Conservation (phyloP, 208 protist genomes). For the Leishmania gerbilli region DNA sequence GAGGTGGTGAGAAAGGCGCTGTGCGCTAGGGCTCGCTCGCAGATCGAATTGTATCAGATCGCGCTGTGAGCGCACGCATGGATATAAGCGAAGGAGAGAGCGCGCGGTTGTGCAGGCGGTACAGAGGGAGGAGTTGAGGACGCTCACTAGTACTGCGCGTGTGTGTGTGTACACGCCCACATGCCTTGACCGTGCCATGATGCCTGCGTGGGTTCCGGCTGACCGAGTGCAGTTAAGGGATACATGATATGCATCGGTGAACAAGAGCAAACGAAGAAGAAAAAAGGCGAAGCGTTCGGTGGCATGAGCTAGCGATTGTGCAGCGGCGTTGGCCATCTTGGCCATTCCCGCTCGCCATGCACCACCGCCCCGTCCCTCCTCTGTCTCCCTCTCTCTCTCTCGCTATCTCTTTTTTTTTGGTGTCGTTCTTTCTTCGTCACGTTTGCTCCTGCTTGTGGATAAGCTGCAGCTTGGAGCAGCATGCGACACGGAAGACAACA, state of each 20-base stretch:
- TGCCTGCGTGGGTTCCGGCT: not conserved
- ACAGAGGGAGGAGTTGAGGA: not conserved
- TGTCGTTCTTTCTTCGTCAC: not conserved
- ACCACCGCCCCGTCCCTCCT: not conserved
- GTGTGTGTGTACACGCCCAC: not conserved
- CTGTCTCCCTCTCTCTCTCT: not conserved
- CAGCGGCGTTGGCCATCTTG: not conserved
- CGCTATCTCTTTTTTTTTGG: no score
- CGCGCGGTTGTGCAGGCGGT: not conserved
- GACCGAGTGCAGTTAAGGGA: not conserved
- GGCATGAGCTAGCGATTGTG: not conserved
- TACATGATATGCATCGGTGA: not conserved
- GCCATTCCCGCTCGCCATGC: not conserved
- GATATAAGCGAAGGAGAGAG: not conserved
- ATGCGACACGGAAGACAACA: not conserved
- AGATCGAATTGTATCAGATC: not conserved
- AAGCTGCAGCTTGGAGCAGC: not conserved
- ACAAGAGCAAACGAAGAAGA: not conserved
- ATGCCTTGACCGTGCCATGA: not conserved
- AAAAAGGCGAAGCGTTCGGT: not conserved
- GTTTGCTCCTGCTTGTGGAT: not conserved
- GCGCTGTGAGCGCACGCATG: not conserved
- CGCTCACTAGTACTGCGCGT: not conserved
- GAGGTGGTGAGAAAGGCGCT: not conserved
- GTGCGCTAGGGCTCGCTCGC: not conserved